Evolutionary conservation across 768 basidiomycete genomes (phyloP).

Genomic region (Trametes cingulata): DNA sequence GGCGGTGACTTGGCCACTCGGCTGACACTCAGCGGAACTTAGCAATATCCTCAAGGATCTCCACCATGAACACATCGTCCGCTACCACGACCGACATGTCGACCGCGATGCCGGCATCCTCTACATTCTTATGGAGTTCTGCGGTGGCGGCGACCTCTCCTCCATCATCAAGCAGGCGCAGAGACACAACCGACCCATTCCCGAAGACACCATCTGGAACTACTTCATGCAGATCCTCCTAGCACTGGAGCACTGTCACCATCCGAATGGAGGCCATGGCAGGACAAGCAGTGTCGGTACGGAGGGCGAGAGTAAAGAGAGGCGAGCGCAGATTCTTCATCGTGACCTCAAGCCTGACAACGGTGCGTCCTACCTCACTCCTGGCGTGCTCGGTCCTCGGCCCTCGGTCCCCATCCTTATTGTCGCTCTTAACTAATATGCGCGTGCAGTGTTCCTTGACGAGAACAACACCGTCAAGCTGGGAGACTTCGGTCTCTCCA

Average conservation of each 20-base stretch:
- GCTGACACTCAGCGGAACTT: not conserved
- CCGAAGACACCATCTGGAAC: slow-evolving; percentile 94
- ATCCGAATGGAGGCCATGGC: slow-evolving; percentile 52
- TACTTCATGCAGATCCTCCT: slow-evolving; percentile 93
- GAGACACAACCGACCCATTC: slow-evolving; percentile 68
- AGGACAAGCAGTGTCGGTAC: slow-evolving; percentile 45
- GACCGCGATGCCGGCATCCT: slow-evolving; percentile 89
- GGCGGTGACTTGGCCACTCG: not conserved
- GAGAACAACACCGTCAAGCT: slow-evolving; percentile 85
- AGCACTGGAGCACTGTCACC: slow-evolving; percentile 92
- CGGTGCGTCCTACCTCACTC: slow-evolving; percentile 50
- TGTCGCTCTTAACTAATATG: not conserved
- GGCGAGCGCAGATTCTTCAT: slow-evolving; percentile 81
- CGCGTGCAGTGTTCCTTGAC: slow-evolving; percentile 79
- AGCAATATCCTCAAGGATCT: slow-evolving; percentile 98
- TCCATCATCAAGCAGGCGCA: slow-evolving; percentile 78
- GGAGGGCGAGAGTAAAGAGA: slow-evolving; percentile 46
- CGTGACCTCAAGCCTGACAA: slow-evolving; percentile 98
- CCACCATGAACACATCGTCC: slow-evolving; percentile 94
- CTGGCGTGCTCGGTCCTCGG: not conserved
- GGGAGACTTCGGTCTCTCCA: slow-evolving; percentile 95
- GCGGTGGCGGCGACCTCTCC: slow-evolving; percentile 94
- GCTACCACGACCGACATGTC: slow-evolving; percentile 89
- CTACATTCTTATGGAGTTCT: slow-evolving; percentile 99
- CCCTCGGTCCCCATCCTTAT: not conserved